phyloP scores from a whole-genome alignment of 202 grass and related monocot species.

The Brachypodium distachyon region DNA sequence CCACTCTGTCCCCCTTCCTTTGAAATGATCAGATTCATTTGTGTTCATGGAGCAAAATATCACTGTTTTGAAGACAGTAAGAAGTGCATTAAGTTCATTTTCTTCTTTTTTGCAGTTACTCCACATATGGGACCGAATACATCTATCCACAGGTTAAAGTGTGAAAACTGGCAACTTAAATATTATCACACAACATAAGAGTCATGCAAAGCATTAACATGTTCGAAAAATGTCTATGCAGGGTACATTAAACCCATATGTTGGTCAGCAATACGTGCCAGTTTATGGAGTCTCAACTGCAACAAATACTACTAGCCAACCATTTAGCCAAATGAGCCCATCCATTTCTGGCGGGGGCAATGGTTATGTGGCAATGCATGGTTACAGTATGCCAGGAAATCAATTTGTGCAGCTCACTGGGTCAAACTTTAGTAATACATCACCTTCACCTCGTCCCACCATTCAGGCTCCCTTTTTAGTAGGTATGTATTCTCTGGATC shows the following conservation, averaged over 20 bases:
- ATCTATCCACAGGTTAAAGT: conserved; percentile 72
- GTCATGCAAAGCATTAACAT: background rate
- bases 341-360: conserved; percentile 38
- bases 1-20: background rate
- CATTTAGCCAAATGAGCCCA: conserved; percentile 45
- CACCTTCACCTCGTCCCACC: conserved; percentile 34
- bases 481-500: conserved; percentile 14
- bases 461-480: conserved; percentile 60
- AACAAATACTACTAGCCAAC: conserved; percentile 39
- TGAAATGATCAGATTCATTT: background rate
- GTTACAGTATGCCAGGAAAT: conserved; percentile 49
- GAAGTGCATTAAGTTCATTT: conserved; percentile 25
- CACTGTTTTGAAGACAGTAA: conserved; percentile 15
- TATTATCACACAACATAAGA: background rate
- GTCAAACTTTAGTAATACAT: conserved; percentile 36
- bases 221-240: conserved; percentile 23
- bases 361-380: conserved; percentile 42
- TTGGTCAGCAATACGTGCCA: conserved; percentile 52
- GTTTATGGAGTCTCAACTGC: conserved; percentile 50
- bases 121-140: conserved; percentile 60
- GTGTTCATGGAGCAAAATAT: conserved; percentile 11
- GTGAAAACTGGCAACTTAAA: conserved; percentile 8
- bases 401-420: conserved; percentile 50
- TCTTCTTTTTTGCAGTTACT: conserved; percentile 69
- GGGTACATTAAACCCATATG: conserved; percentile 51